A percentile compares a stretch with the other conserved stretches of the same genome.
Conservation (phyloP, 768 basidiomycete genomes). For the Gloeopeniophorella convolvens region DNA sequence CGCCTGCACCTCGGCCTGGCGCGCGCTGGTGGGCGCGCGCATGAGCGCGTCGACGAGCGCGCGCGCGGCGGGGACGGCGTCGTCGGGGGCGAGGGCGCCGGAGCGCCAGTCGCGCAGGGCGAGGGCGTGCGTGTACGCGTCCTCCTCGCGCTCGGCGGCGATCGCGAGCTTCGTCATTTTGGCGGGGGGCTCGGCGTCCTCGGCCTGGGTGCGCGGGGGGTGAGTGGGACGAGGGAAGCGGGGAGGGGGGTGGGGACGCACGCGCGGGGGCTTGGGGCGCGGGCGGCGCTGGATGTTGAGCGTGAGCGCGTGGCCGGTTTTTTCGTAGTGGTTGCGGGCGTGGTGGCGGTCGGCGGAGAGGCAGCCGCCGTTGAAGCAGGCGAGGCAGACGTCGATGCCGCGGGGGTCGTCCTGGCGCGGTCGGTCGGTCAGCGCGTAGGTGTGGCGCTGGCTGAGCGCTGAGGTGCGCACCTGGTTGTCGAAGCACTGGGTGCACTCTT, state of each 20-base stretch:
- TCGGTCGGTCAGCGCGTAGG: neutral
- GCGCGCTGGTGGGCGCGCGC: constrained; percentile 78
- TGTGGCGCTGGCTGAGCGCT: neutral
- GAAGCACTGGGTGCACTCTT: constrained; percentile 98
- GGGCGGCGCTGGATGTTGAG: constrained; percentile 73
- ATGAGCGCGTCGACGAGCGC: constrained; percentile 62
- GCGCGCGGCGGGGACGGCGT: too few relatives aligned
- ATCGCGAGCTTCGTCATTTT: constrained; percentile 92
- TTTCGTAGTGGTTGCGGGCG: constrained; percentile 61
- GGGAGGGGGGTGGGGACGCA: constrained; percentile 34
- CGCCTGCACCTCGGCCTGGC: constrained; percentile 90
- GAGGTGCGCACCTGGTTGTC: constrained; percentile 66
- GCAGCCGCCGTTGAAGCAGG: constrained; percentile 94
- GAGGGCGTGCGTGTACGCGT: constrained; percentile 70
- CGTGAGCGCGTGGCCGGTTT: constrained; percentile 68
- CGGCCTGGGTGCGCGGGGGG: constrained; percentile 38
- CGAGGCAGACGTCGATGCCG: constrained; percentile 86
- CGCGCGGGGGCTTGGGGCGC: constrained; percentile 59
- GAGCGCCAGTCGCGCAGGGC: constrained; percentile 74
- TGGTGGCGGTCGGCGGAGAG: constrained; percentile 57
- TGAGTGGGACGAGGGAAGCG: neutral
- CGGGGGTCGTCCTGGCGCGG: constrained; percentile 54
- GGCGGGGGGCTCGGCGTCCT: constrained; percentile 76
- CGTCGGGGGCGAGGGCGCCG: too few relatives aligned
- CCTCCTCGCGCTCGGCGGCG: constrained; percentile 77